A percentile compares a stretch with the other conserved stretches of the same genome.
Conservation (phyloP, 257 asterid genomes). For the Lantana camara region DNA sequence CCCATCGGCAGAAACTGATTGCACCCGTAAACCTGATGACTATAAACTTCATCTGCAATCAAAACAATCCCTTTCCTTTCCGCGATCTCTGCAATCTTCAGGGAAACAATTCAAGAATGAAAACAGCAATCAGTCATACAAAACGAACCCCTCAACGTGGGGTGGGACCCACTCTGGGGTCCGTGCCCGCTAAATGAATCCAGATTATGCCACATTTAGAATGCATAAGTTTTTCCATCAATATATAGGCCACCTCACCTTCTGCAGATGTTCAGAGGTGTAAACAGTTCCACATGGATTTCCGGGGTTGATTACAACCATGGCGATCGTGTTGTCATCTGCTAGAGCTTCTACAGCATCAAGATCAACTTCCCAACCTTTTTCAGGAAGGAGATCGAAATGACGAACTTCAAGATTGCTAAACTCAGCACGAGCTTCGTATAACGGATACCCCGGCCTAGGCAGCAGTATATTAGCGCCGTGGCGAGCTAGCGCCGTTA, state of each 20-base stretch:
- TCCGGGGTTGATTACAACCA: slow-evolving; percentile 72
- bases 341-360: slow-evolving; percentile 57
- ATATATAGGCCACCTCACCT: slow-evolving; percentile 42
- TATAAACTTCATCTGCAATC: slow-evolving; percentile 73
- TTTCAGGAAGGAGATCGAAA: slow-evolving; percentile 60
- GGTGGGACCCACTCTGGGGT: too few species aligned
- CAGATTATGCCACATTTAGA: too few species aligned
- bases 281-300: slow-evolving; percentile 81
- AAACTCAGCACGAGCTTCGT: slow-evolving; percentile 59
- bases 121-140: neutral
- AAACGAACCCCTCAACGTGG: too few species aligned
- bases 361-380: slow-evolving; percentile 73
- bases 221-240: too few species aligned
- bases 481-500: slow-evolving; percentile 59
- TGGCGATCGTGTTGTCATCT: slow-evolving; percentile 67
- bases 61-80: slow-evolving; percentile 54
- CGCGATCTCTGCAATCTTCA: slow-evolving; percentile 69
- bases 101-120: neutral
- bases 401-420: slow-evolving; percentile 61
- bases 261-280: slow-evolving; percentile 51
- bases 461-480: slow-evolving; percentile 70
- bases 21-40: slow-evolving; percentile 56
- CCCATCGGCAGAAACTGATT: slow-evolving; percentile 60
- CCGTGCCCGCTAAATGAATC: too few species aligned
- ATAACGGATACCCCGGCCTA: slow-evolving; percentile 64